Evolutionary conservation across 345 rosid species (phyloP), one percentile per base, ranked within the genome.

Genomic region (Linum tenue): DNA sequence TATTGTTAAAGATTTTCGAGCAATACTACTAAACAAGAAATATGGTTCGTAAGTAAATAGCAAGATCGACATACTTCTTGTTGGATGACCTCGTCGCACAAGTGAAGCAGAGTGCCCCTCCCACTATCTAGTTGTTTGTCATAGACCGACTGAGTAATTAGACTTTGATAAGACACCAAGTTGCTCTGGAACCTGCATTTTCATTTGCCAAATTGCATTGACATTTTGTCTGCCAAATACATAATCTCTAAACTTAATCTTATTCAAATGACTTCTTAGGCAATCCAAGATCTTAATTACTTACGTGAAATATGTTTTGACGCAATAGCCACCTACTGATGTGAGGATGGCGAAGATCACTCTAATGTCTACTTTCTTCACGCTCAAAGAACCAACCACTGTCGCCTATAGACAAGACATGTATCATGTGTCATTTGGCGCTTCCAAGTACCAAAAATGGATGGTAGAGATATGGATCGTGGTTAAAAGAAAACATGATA

Each of bases 51-150:
- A 69, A 36, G 35, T 58, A 37, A 38, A 67, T 64, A 69, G 10
- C 42, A 55, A 62, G 42, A 44, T n/a, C 12, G 37, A 41, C 87
- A 73, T 77, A 94, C 99, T 85, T 94, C 99, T 83, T 94, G 97
- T 68, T 94, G 99, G 79, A 94, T 86, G 63, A 90, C 99, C 64
- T 94, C 97, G 66, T 94, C 99, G 40, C 99, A 94, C 72, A 94
- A 76, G 76, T 94, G 99, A 70, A 94, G 84, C 57, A 94, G 90
- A 16, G 99, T 94, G 57, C 99, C 99, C 81, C 59, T 86, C 72
- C 99, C 99, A 73, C 99, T 94, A 72, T 90, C 99, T 44, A 94
- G 84, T 69, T 90, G 99, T 71, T 94, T 94, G 73, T 94, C 96
- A 70, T 90, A 94, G 95, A 91, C 86, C 63, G 97, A 94, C 74